Conservation (phyloP, 345 rosid genomes). For the Sonneratia alba region DNA sequence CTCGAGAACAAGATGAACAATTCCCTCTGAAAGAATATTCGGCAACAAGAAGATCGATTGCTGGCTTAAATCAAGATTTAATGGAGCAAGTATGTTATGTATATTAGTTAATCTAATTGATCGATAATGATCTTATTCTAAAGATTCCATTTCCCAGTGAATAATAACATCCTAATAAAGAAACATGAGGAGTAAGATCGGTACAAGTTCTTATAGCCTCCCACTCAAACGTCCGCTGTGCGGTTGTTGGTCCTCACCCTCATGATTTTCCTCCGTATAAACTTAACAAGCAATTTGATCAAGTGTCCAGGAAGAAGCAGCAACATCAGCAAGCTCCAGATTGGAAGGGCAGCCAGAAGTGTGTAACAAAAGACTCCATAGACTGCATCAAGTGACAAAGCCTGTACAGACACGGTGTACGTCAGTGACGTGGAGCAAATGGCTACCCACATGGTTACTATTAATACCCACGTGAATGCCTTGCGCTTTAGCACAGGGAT, state of each 20-base stretch:
- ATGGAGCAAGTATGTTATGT: no score
- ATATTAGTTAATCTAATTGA: no score
- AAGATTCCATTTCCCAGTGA: no score
- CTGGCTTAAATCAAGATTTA: no score
- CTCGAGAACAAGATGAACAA: no score
- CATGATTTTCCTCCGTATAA: background rate
- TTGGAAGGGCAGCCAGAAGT: background rate
- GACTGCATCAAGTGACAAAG: no score
- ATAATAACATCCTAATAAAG: no score
- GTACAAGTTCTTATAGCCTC: background rate
- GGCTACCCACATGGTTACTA: conserved; percentile 24
- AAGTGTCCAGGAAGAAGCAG: background rate
- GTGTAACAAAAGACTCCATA: no score
- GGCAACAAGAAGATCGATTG: no score
- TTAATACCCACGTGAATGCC: conserved; percentile 23
- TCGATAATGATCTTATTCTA: no score
- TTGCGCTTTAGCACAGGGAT: conserved; percentile 16
- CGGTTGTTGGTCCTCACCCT: background rate
- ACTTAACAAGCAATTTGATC: background rate
- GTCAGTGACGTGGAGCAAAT: conserved; percentile 15
- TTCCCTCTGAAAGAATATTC: no score
- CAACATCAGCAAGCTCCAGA: background rate
- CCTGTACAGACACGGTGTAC: conserved; percentile 11
- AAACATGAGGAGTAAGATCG: background rate
- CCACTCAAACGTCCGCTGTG: background rate